These are phyloP conservation scores for Phytopythium montanum DNA, from an alignment of 352 stramenopile genomes.

Conservation along the genomic window DNA sequence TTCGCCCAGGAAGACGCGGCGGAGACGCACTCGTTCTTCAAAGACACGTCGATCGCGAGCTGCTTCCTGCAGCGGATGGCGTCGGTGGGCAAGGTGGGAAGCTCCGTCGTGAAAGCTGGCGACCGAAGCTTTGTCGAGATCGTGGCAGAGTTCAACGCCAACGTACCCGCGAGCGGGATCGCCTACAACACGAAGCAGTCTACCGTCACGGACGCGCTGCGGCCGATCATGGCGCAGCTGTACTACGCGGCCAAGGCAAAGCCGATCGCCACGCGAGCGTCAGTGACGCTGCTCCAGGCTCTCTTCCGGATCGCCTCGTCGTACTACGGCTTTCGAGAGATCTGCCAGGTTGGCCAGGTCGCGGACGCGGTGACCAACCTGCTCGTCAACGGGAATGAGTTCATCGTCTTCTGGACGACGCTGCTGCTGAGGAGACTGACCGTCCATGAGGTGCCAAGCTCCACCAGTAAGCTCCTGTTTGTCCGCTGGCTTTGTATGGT, in stretches of 20 bases:
- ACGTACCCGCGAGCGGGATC: constrained; percentile 82
- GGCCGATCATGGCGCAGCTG: constrained; percentile 76
- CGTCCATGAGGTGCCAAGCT: constrained; percentile 31
- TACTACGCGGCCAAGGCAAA: constrained; percentile 70
- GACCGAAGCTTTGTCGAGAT: constrained; percentile 79
- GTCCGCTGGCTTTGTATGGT: constrained; percentile 4
- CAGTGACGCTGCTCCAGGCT: constrained; percentile 76
- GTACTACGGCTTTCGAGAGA: constrained; percentile 82
- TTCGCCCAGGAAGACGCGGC: constrained; percentile 63
- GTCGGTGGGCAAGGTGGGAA: constrained; percentile 58
- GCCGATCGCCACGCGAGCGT: constrained; percentile 56
- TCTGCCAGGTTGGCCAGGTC: constrained; percentile 73
- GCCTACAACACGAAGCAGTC: constrained; percentile 81
- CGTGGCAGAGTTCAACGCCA: constrained; percentile 89
- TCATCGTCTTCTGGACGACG: constrained; percentile 86
- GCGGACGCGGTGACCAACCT: constrained; percentile 77
- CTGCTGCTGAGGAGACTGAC: constrained; percentile 65
- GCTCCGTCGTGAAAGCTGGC: constrained; percentile 35
- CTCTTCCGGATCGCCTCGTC: constrained; percentile 85
- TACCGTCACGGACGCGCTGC: constrained; percentile 70
- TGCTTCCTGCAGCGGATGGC: constrained; percentile 80
- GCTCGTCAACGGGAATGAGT: constrained; percentile 76
- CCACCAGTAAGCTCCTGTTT: constrained; percentile 35
- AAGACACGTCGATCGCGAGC: constrained; percentile 70
- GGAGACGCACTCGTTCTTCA: constrained; percentile 77